Conservation (phyloP, 2,329 filamentous ascomycete species). For the Metarhizium sp. region DNA sequence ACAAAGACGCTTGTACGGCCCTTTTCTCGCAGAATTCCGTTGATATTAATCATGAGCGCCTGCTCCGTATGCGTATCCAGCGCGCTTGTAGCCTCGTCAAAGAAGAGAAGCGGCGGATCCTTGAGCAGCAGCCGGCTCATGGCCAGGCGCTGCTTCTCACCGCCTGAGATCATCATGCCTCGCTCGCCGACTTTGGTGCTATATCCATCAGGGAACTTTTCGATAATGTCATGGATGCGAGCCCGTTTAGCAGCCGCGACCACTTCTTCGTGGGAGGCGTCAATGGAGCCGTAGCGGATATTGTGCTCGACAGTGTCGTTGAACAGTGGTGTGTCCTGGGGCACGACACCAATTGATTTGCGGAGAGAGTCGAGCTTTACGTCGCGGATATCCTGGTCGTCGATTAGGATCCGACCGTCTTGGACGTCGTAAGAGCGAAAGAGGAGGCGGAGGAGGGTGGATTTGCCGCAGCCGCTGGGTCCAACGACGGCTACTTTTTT, state of each 20-base stretch:
- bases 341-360: conserved; percentile 83
- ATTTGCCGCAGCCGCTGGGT: conserved; percentile 92
- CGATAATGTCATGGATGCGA: conserved; percentile 74
- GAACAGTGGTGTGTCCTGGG: conserved; percentile 93
- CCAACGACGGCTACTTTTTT: conserved; percentile 95
- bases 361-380: conserved; percentile 77
- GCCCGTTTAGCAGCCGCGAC: conserved; percentile 71
- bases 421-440: conserved; percentile 95
- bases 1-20: conserved; percentile 87
- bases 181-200: conserved; percentile 86
- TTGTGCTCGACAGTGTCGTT: conserved; percentile 96
- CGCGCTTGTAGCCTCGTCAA: conserved; percentile 89
- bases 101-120: conserved; percentile 83
- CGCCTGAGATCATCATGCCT: conserved; percentile 92
- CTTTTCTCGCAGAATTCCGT: conserved; percentile 83
- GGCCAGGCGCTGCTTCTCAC: conserved; percentile 86
- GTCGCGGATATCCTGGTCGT: conserved; percentile 83
- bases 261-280: conserved; percentile 64
- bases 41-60: conserved; percentile 83
- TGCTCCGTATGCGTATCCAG: conserved; percentile 92
- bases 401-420: conserved; percentile 75
- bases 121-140: conserved; percentile 78
- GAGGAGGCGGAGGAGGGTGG: conserved; percentile 78
- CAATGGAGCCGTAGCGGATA: conserved; percentile 82
- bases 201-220: conserved; percentile 78